Base-by-base conservation (phyloP, 441 rosid genomes). In the Isatis lusitanica region DNA sequence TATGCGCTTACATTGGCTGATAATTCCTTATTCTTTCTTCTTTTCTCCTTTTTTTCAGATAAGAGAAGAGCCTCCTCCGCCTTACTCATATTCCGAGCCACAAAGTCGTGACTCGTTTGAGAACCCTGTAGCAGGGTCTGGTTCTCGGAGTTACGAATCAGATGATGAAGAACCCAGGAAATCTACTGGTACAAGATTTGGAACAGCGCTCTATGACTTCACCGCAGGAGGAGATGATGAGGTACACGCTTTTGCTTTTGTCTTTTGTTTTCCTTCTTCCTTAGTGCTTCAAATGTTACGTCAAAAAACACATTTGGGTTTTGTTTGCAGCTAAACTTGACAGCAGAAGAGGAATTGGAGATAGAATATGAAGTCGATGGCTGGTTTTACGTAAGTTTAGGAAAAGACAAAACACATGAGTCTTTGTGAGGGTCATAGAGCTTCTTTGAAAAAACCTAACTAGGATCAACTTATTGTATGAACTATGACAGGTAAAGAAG, bases 141-240 rank as follows among this genome's bases (percentile, higher is more conserved):
- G 83, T 28, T 85, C 91, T 62, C 86, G 72, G 39, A 86, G 92
- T 80, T 87, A 85, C 77, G 93, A 83, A 71, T 88, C 88, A 50
- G 86, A 80, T 48, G 95, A 91, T 66, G 90, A 81, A 15, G 92
- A 83, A 39, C 88, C 79, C 40, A 66, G 70, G 74, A 85, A 93
- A 70, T 86, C 97, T 64, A 83, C 85, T 62, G 83, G 83, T 79
- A 76, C 85, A 57, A 97, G 91, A 78, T 60, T 50, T 63, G 99
- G 99, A 62, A 81, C 85, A 24, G 99, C 99, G 63, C 83, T 96
- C 40, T 96, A 96, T 83, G 99, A 93, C 85, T 96, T 96, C 82
- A 90, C 89, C 33, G 98, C 98, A 10, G 99, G 99, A 66, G 99
- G 99, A 84, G 99, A 96, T 79, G 99, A 96, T 73, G 99, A 96